A percentile compares a stretch with the other conserved stretches of the same genome.
phyloP scores from a whole-genome alignment of 1,139 yeast genomes.

The Geotrichum phurueaensis region DNA sequence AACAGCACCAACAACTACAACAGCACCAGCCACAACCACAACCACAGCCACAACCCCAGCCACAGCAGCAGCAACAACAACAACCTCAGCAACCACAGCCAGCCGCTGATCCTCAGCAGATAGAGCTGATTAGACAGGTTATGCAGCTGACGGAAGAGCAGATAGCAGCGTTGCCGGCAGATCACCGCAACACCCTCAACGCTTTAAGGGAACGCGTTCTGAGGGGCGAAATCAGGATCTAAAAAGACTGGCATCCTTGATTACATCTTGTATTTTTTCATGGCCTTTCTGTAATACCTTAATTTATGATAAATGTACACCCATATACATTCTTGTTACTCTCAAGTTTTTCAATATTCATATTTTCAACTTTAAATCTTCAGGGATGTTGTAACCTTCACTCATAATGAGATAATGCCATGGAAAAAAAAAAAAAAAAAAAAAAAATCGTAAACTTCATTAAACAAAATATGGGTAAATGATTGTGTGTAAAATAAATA shows the following conservation, averaged over 20 bases:
- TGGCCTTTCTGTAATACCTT: neutral
- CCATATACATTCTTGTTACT: neutral
- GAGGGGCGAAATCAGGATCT: conserved; percentile 28
- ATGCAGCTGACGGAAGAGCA: conserved; percentile 60
- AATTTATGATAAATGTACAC: neutral
- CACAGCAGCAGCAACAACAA: conserved; percentile 17
- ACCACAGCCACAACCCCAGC: conserved; percentile 21
- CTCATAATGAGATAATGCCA: neutral
- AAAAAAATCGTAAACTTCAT: conserved; percentile 1
- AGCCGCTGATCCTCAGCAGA: conserved; percentile 25
- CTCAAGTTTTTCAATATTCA: neutral
- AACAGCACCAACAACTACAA: neutral
- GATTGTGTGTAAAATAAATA: neutral
- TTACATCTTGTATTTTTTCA: neutral
- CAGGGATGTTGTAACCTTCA: neutral
- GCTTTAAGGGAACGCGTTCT: conserved; percentile 29
- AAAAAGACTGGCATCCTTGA: neutral
- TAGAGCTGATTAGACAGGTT: conserved; percentile 43
- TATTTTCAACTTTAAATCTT: neutral
- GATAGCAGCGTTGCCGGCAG: conserved; percentile 52
- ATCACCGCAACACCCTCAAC: conserved; percentile 40
- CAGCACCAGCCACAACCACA: conserved; percentile 12
- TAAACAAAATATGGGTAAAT: conserved; percentile 5
- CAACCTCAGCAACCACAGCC: conserved; percentile 7
- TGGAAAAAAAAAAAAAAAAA: neutral